Evolutionary conservation across 2,329 filamentous ascomycete genomes (phyloP), one percentile per base, ranked within the genome.

Genomic region (Pyrenophora teres): DNA sequence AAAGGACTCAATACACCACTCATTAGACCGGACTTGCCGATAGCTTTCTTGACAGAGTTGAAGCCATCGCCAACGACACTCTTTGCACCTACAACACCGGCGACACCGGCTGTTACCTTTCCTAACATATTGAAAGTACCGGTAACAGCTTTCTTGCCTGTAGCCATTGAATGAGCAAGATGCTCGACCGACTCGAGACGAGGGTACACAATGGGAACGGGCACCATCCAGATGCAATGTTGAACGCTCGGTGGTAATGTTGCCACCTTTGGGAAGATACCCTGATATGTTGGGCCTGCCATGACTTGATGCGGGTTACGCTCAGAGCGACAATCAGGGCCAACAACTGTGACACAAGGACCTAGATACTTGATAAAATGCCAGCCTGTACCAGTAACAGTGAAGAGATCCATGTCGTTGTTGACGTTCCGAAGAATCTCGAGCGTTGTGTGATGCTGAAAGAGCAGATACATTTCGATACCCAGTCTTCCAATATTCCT

Each of bases 331-430:
- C 92, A 93, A 73, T 99, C 94, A 2, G 90, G 88, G 0, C 93
- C 94, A 43, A 96, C 87, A 0, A 96, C 88, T 0, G 91, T 92
- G 10, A 99, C 87, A 4, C 90, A 90, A 0, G 94, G 94, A 0
- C 94, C 94, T 5, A 99, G 84, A 65, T 89, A 97, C 75, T 99
- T 99, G 75, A 99, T 85, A 73, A 97, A 99, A 74, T 99, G 94
- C 94, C 94, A 99, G 6, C 94, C 94, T 16, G 89, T 89, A n/a
- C 94, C 93, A 0, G 94, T 97, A 48, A 99, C 88, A 1, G 93
- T 97, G 76, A 99, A 99, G 5, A 99, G 84, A 65, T 99, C 94
- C 40, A 87, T 82, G 68, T 99, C 94, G 40, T 90, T 89, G 67
- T 83, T 89, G 51, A 96, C 87, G 63, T 96, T 93, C 45, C 92